A percentile compares a stretch with the other conserved stretches of the same genome.
Evolutionary conservation across 441 rosid species (phyloP).

Genomic region (Syzygium malaccense): DNA sequence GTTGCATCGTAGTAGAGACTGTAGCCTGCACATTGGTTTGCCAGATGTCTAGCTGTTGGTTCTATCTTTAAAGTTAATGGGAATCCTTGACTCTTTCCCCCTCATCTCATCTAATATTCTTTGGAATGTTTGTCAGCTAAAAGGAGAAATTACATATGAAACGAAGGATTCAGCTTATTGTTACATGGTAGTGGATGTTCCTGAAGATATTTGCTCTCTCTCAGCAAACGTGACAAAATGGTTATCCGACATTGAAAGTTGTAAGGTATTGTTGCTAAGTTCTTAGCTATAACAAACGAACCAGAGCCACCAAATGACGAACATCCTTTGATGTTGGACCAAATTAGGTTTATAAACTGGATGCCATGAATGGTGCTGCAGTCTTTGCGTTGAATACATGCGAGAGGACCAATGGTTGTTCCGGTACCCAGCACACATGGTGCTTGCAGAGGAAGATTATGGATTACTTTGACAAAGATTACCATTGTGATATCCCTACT

Average conservation of each 20-base stretch:
- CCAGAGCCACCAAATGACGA: not conserved
- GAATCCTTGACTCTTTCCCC: not conserved
- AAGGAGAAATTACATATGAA: conserved; percentile 83
- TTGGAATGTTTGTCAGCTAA: conserved; percentile 36
- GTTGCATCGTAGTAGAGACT: not conserved
- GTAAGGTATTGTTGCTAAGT: conserved; percentile 49
- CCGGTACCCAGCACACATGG: conserved; percentile 35
- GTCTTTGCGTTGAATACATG: conserved; percentile 31
- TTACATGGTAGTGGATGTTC: conserved; percentile 50
- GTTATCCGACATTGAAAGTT: conserved; percentile 69
- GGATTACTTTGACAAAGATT: conserved; percentile 45
- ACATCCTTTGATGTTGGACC: not conserved
- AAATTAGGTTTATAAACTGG: conserved; percentile 43
- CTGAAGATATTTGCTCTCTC: conserved; percentile 56
- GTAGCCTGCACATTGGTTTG: not conserved
- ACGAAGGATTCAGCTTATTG: conserved; percentile 78
- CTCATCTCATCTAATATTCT: conserved; percentile 5
- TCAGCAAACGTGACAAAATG: conserved; percentile 66
- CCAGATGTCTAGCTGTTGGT: not conserved
- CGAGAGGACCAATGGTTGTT: conserved; percentile 37
- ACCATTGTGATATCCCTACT: conserved; percentile 13
- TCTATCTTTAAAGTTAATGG: not conserved
- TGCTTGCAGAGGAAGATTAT: conserved; percentile 49
- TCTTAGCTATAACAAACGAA: not conserved
- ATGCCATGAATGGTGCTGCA: conserved; percentile 43